Conservation (phyloP, 768 basidiomycete genomes). For the Termitomyces sp. region DNA sequence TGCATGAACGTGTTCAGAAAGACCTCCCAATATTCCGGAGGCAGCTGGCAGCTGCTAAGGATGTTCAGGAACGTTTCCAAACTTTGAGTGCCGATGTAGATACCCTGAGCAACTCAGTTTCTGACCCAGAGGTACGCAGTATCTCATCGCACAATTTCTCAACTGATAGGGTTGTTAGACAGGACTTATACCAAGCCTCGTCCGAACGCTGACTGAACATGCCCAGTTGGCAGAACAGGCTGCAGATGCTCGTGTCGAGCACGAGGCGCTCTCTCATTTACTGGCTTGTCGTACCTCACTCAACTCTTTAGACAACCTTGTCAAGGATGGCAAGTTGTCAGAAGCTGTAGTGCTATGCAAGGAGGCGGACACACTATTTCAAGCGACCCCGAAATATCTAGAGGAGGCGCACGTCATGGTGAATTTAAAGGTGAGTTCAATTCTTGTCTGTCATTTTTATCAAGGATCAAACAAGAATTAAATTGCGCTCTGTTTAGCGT, state of each 20-base stretch:
- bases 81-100: conserved; percentile 51
- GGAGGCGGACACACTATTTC: conserved; percentile 39
- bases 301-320: conserved; percentile 36
- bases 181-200: conserved; percentile 60
- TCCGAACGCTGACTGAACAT: conserved; percentile 54
- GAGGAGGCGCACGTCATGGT: conserved; percentile 42
- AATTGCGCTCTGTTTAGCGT: conserved; percentile 31
- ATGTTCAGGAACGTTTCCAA: conserved; percentile 55
- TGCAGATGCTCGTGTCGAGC: conserved; percentile 45
- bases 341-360: conserved; percentile 49
- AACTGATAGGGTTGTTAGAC: conserved; percentile 36
- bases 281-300: conserved; percentile 46
- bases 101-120: conserved; percentile 42
- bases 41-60: conserved; percentile 58
- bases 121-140: conserved; percentile 51
- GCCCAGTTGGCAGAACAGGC: conserved; percentile 59
- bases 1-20: conserved; percentile 68
- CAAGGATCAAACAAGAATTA: no score
- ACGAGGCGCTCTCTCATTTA: conserved; percentile 52
- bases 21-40: conserved; percentile 60
- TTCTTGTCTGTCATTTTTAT: not conserved
- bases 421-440: conserved; percentile 53
- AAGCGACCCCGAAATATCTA: conserved; percentile 45
- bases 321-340: conserved; percentile 55
- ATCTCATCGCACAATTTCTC: not conserved